Evolutionary conservation across 352 stramenopile genomes (phyloP), one percentile per base, ranked within the genome.

Genomic region (Globisporangium takayamanum): DNA sequence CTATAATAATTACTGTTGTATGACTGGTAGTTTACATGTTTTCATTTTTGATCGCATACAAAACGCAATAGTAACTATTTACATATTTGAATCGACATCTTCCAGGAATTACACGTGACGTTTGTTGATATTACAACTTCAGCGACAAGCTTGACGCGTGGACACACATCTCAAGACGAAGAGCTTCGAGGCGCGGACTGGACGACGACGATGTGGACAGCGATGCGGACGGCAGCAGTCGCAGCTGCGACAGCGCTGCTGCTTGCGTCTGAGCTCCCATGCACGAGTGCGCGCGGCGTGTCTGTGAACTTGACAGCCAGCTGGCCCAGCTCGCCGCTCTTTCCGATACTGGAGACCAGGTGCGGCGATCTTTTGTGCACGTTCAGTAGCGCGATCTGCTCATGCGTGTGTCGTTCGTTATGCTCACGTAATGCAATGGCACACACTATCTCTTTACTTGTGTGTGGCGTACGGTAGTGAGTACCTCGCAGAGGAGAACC

Each of bases 401-500:
- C 33, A 39, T 39, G 33, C 5, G 33, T 12, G 33, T 39, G 33
- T 39, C 33, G 28, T 33, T 33, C 3, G 33, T 39, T 10, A 1
- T 12, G 33, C n/a, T 50, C 46, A 18, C 46, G 2, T 50, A n/a
- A 20, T 33, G 46, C 20, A 22, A 14, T 33, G 28, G 28, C 25
- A 3, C 46, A 50, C n/a, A 33, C 28, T 20, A 48, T 48, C 44
- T 26, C 15, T 18, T 25, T 56, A 26, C 25, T 26, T 41, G 47
- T 51, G 16, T 53, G 22, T 48, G 25, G 28, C 28, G 28, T 42
- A 25, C 20, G 18, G 41, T 11, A 92, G 82, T 64, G 84, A 92
- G 54, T 94, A 88, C 59, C 67, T 94, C 41, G 81, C 82, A 14
- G 79, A 92, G 46, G 82, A 92, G 55, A 88, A 90, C 53, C 80